Conservation (phyloP, 352 stramenopile species). For the Phytopythium montanum region DNA sequence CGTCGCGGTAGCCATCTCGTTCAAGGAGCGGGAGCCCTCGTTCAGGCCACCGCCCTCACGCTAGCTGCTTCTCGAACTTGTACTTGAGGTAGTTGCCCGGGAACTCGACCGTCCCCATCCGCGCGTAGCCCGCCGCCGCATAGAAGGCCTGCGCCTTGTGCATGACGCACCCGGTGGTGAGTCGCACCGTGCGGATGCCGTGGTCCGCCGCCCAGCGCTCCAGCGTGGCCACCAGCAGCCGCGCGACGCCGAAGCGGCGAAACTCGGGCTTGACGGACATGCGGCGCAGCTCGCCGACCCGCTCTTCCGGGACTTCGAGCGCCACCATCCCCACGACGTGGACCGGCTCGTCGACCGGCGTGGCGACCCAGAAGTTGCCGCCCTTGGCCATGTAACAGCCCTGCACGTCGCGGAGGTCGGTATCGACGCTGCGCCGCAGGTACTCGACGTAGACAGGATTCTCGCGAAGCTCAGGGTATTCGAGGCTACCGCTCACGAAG, state of each 20-base stretch:
- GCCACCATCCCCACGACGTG: slow-evolving; percentile 28
- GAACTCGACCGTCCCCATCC: not conserved
- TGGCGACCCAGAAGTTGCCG: slow-evolving; percentile 36
- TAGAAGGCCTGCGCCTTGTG: slow-evolving; percentile 24
- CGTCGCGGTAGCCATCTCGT: too few species aligned
- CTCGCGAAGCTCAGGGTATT: slow-evolving; percentile 25
- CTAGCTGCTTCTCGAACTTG: too few species aligned
- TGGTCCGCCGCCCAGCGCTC: slow-evolving; percentile 23
- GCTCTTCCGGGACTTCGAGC: slow-evolving; percentile 21
- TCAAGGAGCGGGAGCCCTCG: too few species aligned
- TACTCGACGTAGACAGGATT: slow-evolving; percentile 16
- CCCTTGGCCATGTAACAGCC: slow-evolving; percentile 16
- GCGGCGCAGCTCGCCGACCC: slow-evolving; percentile 29
- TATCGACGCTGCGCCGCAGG: slow-evolving; percentile 19
- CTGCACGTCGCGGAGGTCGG: slow-evolving; percentile 30
- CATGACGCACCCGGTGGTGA: slow-evolving; percentile 29
- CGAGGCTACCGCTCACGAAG: slow-evolving; percentile 26
- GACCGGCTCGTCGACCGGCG: slow-evolving; percentile 2
- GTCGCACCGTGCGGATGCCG: slow-evolving; percentile 19
- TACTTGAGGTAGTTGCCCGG: not conserved
- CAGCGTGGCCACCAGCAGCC: slow-evolving; percentile 20
- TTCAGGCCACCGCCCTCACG: too few species aligned
- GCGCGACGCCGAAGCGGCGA: slow-evolving; percentile 25
- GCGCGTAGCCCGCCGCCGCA: slow-evolving; percentile 22
- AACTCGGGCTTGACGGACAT: slow-evolving; percentile 28